Percentiles rank a stretch among this genome's conserved stretches.
Conservation (phyloP, 2,329 filamentous ascomycete species). For the Aspergillaceae sp. region DNA sequence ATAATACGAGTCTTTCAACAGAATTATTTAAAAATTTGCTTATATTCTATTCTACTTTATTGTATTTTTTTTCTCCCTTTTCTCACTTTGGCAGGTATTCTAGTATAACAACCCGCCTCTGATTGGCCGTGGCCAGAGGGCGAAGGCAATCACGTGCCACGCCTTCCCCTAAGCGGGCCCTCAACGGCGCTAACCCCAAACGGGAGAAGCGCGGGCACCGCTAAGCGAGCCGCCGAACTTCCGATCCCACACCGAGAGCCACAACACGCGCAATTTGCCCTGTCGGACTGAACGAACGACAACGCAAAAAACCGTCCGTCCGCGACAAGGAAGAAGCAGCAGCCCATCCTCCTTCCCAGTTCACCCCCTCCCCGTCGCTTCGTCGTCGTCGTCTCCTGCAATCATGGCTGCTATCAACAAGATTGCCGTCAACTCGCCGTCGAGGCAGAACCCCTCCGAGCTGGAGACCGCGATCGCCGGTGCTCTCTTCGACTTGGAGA, state of each 20-base stretch:
- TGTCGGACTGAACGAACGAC: no score
- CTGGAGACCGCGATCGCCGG: conserved; percentile 94
- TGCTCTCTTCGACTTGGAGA: conserved; percentile 98
- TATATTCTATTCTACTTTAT: no score
- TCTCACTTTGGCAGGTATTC: no score
- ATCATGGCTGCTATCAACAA: conserved; percentile 83
- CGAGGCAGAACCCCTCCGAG: conserved; percentile 91
- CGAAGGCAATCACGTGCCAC: conserved; percentile 22
- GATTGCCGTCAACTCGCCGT: conserved; percentile 96
- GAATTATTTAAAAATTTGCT: not conserved
- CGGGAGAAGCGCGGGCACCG: conserved; percentile 13
- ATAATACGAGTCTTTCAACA: not conserved
- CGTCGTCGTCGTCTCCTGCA: conserved; percentile 27
- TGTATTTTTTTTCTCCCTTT: no score
- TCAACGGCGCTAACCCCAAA: conserved; percentile 10
- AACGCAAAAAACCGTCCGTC: not conserved
- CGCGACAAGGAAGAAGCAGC: conserved; percentile 25
- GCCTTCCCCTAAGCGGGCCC: conserved; percentile 16
- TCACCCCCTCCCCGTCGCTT: conserved; percentile 29
- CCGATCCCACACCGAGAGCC: conserved; percentile 18
- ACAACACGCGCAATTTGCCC: conserved; percentile 9
- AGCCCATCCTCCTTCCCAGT: conserved; percentile 21
- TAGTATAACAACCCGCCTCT: not conserved
- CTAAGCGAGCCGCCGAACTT: conserved; percentile 27
- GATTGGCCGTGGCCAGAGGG: conserved; percentile 7